Percentiles rank a stretch among this genome's conserved stretches.
phyloP scores from a whole-genome alignment of 139 green algal genomes.

The Picochlorum sp. region DNA sequence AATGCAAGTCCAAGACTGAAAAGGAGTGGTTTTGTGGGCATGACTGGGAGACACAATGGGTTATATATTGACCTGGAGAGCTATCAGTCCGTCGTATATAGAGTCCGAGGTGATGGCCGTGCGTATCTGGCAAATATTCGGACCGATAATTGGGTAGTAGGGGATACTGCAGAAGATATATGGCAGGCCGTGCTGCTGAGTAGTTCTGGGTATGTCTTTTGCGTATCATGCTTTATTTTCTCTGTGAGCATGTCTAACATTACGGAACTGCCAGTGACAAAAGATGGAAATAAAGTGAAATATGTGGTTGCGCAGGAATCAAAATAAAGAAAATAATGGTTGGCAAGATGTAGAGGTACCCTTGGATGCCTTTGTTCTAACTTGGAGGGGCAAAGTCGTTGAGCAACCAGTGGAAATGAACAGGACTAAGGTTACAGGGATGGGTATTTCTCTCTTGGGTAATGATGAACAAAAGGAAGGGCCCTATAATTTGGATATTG shows the following conservation, averaged over 20 bases:
- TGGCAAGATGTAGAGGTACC: constrained; percentile 41
- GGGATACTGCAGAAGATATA: constrained; percentile 28
- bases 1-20: constrained; percentile 11
- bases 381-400: constrained; percentile 34
- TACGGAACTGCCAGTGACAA: no score
- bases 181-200: constrained; percentile 54
- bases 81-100: constrained; percentile 31
- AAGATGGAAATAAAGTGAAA: no score
- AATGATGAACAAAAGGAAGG: constrained; percentile 21
- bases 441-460: constrained; percentile 36
- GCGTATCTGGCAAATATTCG: constrained; percentile 46
- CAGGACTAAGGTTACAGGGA: constrained; percentile 19
- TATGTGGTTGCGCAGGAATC: constrained; percentile 15
- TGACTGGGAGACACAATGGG: not conserved
- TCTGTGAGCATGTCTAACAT: no score
- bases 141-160: constrained; percentile 46
- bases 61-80: constrained; percentile 27
- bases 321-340: no score
- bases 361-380: constrained; percentile 36
- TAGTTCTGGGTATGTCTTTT: no score
- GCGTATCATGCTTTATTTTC: no score
- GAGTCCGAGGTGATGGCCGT: constrained; percentile 35
- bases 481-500: constrained; percentile 25
- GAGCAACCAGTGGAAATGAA: constrained; percentile 30
- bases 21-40: constrained; percentile 36